phyloP scores from a whole-genome alignment of 2,329 filamentous ascomycete genomes.

The Cytospora chrysosperma region DNA sequence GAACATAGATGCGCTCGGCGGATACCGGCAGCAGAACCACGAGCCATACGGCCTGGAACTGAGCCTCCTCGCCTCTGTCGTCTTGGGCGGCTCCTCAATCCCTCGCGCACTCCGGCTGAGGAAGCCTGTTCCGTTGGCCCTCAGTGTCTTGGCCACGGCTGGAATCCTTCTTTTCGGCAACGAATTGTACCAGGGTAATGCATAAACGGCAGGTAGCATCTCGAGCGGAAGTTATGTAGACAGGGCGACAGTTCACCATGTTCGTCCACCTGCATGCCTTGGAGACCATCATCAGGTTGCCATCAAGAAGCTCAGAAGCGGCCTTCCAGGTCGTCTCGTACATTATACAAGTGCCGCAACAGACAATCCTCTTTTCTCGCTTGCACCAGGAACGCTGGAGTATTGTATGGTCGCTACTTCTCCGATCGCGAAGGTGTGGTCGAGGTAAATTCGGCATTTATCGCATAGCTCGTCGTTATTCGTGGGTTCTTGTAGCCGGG shows the following conservation, averaged over 20 bases:
- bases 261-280: not conserved
- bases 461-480: not conserved
- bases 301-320: not conserved
- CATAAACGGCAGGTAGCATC: not conserved
- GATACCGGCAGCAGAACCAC: conserved; percentile 72
- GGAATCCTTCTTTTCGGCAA: conserved; percentile 78
- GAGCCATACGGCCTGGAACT: conserved; percentile 84
- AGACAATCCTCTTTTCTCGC: not conserved
- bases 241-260: not conserved
- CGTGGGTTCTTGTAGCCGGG: conserved; percentile 29
- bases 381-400: not conserved
- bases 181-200: conserved; percentile 39
- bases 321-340: not conserved
- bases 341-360: not conserved
- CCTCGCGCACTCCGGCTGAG: conserved; percentile 79
- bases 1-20: conserved; percentile 68
- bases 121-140: conserved; percentile 79
- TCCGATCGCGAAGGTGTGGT: not conserved
- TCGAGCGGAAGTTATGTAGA: not conserved
- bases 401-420: not conserved
- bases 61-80: conserved; percentile 80
- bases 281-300: not conserved
- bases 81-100: conserved; percentile 80
- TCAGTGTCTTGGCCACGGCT: conserved; percentile 77
- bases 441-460: not conserved